These are phyloP conservation scores for Phytophthora sojae DNA, from an alignment of 352 stramenopile genomes.

Conservation along the genomic window DNA sequence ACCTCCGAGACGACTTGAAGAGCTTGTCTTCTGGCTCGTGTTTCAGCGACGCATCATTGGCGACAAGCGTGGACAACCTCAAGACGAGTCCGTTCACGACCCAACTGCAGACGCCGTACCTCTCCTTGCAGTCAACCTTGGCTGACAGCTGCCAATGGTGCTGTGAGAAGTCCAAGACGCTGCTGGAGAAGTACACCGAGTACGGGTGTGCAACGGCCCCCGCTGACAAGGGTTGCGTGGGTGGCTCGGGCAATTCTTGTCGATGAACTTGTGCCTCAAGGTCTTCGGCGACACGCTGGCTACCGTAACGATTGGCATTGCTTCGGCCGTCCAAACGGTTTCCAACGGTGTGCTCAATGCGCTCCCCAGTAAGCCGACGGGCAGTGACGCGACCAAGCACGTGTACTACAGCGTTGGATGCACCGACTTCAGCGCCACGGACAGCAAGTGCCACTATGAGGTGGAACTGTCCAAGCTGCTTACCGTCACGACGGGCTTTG, in stretches of 20 bases:
- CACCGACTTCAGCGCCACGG: background rate
- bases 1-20: background rate
- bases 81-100: slow-evolving; percentile 7
- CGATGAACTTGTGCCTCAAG: slow-evolving; percentile 51
- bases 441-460: slow-evolving; percentile 1
- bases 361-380: slow-evolving; percentile 1
- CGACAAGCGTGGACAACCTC: background rate
- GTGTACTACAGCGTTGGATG: slow-evolving; percentile 14
- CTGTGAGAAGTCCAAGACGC: slow-evolving; percentile 8
- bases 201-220: background rate
- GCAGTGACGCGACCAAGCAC: background rate
- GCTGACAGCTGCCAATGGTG: background rate
- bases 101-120: background rate
- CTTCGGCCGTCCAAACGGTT: slow-evolving; percentile 6
- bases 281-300: slow-evolving; percentile 46
- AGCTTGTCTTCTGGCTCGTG: background rate
- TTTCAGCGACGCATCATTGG: background rate
- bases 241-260: slow-evolving; percentile 13
- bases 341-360: slow-evolving; percentile 41
- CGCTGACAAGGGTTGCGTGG: background rate
- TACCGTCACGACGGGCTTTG: background rate
- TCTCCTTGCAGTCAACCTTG: background rate
- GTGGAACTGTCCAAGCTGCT: slow-evolving; percentile 15
- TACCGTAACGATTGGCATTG: slow-evolving; percentile 26
- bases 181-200: background rate